A percentile compares a stretch with the other conserved stretches of the same genome.
Conservation (phyloP, 31 red algal species). For the Odonthalia washingtoniensis region DNA sequence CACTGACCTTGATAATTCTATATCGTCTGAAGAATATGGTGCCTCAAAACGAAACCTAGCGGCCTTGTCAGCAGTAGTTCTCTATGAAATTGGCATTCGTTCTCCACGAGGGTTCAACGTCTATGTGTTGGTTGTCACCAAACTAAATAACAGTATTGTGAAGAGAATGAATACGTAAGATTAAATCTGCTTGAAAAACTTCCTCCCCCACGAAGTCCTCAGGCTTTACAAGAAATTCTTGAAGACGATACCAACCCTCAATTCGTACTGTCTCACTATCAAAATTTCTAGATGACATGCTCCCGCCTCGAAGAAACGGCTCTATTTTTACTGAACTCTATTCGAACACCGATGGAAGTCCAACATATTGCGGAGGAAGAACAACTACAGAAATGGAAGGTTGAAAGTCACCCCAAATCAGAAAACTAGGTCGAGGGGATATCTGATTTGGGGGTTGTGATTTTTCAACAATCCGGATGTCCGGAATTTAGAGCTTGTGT, state of each 20-base stretch:
- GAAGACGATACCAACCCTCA: not conserved
- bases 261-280: not conserved
- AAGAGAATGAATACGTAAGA: constrained; percentile 21
- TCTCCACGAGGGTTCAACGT: constrained; percentile 47
- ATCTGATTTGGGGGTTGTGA: constrained; percentile 76
- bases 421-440: constrained; percentile 96
- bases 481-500: constrained; percentile 73
- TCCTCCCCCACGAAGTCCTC: constrained; percentile 21
- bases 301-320: constrained; percentile 14
- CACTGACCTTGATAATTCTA: not conserved
- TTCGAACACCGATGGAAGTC: no score
- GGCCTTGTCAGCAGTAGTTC: constrained; percentile 49
- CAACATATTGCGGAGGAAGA: constrained; percentile 68
- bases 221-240: constrained; percentile 17
- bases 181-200: constrained; percentile 31
- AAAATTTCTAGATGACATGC: not conserved
- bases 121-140: constrained; percentile 58
- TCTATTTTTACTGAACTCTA: constrained; percentile 20
- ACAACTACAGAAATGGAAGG: constrained; percentile 87
- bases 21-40: not conserved
- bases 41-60: constrained; percentile 19
- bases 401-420: constrained; percentile 58
- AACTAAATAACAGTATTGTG: constrained; percentile 46
- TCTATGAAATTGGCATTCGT: constrained; percentile 57
- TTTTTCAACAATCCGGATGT: constrained; percentile 94